These are phyloP conservation scores for Gomphus bonarii DNA, from an alignment of 1,284 basidiomycete genomes.

Conservation along the genomic window DNA sequence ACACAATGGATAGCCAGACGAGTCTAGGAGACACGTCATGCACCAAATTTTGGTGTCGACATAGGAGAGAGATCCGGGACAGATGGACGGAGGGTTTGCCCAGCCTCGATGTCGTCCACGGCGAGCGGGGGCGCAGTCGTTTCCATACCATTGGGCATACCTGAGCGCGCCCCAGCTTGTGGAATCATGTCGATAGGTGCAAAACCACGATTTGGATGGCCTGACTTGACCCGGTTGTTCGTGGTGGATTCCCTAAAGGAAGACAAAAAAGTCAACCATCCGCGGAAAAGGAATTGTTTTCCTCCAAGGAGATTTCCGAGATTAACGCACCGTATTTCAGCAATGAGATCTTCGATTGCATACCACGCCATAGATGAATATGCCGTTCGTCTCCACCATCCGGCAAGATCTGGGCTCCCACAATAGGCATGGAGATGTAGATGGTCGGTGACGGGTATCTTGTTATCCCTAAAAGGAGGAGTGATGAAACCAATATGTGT, in stretches of 20 bases:
- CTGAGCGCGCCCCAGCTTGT: conserved; percentile 52
- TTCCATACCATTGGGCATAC: conserved; percentile 54
- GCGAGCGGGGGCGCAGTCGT: conserved; percentile 44
- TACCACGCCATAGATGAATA: conserved; percentile 66
- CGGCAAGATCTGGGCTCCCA: conserved; percentile 47
- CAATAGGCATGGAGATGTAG: conserved; percentile 67
- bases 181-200: conserved; percentile 62
- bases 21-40: not conserved
- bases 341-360: conserved; percentile 63
- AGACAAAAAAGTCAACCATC: not conserved
- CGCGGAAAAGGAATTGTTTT: not conserved
- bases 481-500: conserved; percentile 64
- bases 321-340: conserved; percentile 57
- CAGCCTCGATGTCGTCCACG: conserved; percentile 33
- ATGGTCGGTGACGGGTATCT: conserved; percentile 68
- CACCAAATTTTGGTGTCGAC: not conserved
- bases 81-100: conserved; percentile 22
- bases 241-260: conserved; percentile 50
- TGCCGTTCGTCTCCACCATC: conserved; percentile 62
- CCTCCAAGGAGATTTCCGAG: too few species aligned
- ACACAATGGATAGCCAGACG: not conserved
- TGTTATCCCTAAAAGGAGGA: conserved; percentile 60
- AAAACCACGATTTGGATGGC: conserved; percentile 36
- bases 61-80: not conserved
- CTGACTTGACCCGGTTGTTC: conserved; percentile 66